phyloP scores from a whole-genome alignment of 148 eudicot genomes.

The Spergularia bocconei region DNA sequence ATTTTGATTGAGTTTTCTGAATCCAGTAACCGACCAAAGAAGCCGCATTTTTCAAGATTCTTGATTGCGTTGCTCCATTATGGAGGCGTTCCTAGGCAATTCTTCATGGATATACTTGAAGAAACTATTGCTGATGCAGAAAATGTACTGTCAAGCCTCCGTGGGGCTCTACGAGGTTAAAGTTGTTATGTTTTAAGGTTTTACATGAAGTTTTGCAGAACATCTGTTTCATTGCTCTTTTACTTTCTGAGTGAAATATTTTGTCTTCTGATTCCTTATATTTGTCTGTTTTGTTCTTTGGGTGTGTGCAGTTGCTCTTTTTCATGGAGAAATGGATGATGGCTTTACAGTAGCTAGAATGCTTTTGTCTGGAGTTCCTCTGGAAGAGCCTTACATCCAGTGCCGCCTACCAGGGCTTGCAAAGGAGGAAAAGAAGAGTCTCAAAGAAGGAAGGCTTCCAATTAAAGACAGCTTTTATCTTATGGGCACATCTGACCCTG shows the following conservation, averaged over 20 bases:
- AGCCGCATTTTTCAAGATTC: conserved; percentile 47
- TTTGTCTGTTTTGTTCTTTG: neutral
- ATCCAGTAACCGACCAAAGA: conserved; percentile 60
- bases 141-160: conserved; percentile 31
- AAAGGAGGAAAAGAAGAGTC: conserved; percentile 46
- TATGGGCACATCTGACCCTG: conserved; percentile 93
- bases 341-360: conserved; percentile 41
- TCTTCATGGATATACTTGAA: conserved; percentile 43
- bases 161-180: conserved; percentile 66
- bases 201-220: neutral
- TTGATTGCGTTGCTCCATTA: conserved; percentile 73
- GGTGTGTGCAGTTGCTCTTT: conserved; percentile 53
- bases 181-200: neutral
- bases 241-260: neutral
- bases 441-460: conserved; percentile 60
- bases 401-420: conserved; percentile 40
- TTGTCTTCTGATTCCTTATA: neutral
- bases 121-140: conserved; percentile 48
- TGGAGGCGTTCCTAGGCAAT: conserved; percentile 71
- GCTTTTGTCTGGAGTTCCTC: conserved; percentile 70
- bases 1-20: neutral
- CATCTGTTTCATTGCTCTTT: neutral
- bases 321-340: conserved; percentile 40
- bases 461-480: conserved; percentile 61
- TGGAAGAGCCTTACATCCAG: conserved; percentile 65